Conservation (phyloP, 805 yeast genomes). For the Candida gorgasii region DNA sequence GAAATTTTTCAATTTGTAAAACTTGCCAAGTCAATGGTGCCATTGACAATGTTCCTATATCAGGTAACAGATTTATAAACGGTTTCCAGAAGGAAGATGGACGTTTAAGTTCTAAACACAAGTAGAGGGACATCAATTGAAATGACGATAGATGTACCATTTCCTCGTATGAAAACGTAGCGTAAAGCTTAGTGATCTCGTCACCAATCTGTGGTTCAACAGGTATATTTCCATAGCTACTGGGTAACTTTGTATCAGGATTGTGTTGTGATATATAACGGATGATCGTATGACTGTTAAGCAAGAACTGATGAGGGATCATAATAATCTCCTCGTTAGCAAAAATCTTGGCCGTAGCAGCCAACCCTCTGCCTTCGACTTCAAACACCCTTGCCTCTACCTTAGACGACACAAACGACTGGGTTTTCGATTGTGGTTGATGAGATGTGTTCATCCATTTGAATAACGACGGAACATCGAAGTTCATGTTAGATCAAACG, state of each 20-base stretch:
- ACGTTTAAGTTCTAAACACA: conserved; percentile 46
- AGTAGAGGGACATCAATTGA: conserved; percentile 56
- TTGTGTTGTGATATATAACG: conserved; percentile 46
- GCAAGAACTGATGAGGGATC: conserved; percentile 57
- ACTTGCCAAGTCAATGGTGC: conserved; percentile 69
- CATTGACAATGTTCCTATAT: conserved; percentile 47
- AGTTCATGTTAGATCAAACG: not conserved
- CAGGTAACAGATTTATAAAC: conserved; percentile 66
- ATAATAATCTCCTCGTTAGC: conserved; percentile 48
- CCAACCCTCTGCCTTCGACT: conserved; percentile 61
- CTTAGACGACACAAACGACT: conserved; percentile 11
- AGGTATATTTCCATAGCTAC: conserved; percentile 21
- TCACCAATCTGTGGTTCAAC: conserved; percentile 19
- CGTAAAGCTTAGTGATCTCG: conserved; percentile 31
- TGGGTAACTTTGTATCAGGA: conserved; percentile 20
- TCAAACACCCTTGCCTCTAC: conserved; percentile 5
- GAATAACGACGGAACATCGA: not conserved
- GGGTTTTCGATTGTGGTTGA: not conserved
- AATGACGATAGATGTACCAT: conserved; percentile 53
- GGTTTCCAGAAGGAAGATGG: conserved; percentile 57
- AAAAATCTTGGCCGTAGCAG: conserved; percentile 39
- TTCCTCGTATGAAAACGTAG: conserved; percentile 27
- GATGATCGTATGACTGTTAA: conserved; percentile 57
- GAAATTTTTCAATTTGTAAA: conserved; percentile 23
- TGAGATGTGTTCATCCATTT: conserved; percentile 7